Conservation (phyloP, 768 basidiomycete species). For the Pluteus cervinus region DNA sequence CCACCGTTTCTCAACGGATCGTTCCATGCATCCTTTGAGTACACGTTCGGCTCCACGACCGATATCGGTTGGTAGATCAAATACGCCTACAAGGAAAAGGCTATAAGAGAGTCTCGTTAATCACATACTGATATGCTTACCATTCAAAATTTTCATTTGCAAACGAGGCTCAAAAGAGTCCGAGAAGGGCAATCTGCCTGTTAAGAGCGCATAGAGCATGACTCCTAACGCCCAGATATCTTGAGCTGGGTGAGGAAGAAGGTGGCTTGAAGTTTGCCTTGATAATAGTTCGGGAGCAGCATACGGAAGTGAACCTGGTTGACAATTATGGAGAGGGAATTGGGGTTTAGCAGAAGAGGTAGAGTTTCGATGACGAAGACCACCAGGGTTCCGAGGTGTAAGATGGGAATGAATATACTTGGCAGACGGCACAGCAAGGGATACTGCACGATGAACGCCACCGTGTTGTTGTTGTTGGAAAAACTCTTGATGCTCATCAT, state of each 20-base stretch:
- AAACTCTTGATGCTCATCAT: slow-evolving; percentile 25
- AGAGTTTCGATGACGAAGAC: slow-evolving; percentile 46
- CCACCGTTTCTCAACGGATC: slow-evolving; percentile 61
- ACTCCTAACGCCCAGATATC: slow-evolving; percentile 97
- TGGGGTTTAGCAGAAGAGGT: slow-evolving; percentile 24
- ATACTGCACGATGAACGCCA: slow-evolving; percentile 33
- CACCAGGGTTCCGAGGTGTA: slow-evolving; percentile 32
- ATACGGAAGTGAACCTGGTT: slow-evolving; percentile 86
- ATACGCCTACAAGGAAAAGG: slow-evolving; percentile 47
- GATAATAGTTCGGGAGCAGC: slow-evolving; percentile 83
- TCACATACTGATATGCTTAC: slow-evolving; percentile 29
- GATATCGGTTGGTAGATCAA: slow-evolving; percentile 48
- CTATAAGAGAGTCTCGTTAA: slow-evolving; percentile 7
- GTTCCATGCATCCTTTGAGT: slow-evolving; percentile 75
- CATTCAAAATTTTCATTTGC: slow-evolving; percentile 86
- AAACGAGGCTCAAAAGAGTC: slow-evolving; percentile 91
- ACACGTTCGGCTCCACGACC: slow-evolving; percentile 62
- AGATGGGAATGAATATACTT: slow-evolving; percentile 21
- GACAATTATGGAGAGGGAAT: slow-evolving; percentile 29
- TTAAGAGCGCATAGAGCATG: slow-evolving; percentile 79
- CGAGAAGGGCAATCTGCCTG: slow-evolving; percentile 78
- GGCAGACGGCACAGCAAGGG: slow-evolving; percentile 27
- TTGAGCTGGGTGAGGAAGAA: slow-evolving; percentile 61
- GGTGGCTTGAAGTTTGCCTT: slow-evolving; percentile 37
- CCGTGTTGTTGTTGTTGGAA: slow-evolving; percentile 5